phyloP scores from a whole-genome alignment of 495 filamentous ascomycete species.

The Mytilinidion resinicola region DNA sequence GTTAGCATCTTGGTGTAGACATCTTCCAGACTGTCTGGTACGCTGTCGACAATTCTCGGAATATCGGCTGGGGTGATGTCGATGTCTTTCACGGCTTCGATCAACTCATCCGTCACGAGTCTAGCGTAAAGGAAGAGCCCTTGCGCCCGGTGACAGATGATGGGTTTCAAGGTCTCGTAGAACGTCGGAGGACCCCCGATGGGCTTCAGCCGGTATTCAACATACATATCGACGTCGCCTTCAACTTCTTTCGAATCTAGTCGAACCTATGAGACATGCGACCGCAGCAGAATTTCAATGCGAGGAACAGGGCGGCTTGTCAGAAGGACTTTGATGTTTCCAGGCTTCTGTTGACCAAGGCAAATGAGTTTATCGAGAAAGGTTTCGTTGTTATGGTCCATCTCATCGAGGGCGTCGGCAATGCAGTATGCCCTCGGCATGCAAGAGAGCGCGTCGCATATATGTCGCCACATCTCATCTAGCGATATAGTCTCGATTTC shows the following conservation, averaged over 20 bases:
- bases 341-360: neutral
- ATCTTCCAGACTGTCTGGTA: no score
- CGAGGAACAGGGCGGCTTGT: neutral
- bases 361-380: neutral
- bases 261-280: no score
- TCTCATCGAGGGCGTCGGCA: neutral
- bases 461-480: neutral
- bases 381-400: neutral
- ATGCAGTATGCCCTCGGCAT: neutral
- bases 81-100: no score
- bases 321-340: neutral
- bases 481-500: neutral
- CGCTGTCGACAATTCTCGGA: no score
- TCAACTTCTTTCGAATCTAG: no score
- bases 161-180: no score
- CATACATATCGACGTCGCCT: no score
- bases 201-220: no score
- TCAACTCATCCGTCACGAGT: neutral
- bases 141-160: neutral
- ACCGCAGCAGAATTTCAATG: no score
- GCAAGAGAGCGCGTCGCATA: neutral
- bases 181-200: no score
- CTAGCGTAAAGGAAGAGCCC: neutral
- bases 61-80: no score
- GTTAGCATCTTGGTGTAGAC: neutral